Conservation (phyloP, 805 yeast genomes). For the Zygotorulaspora florentina region DNA sequence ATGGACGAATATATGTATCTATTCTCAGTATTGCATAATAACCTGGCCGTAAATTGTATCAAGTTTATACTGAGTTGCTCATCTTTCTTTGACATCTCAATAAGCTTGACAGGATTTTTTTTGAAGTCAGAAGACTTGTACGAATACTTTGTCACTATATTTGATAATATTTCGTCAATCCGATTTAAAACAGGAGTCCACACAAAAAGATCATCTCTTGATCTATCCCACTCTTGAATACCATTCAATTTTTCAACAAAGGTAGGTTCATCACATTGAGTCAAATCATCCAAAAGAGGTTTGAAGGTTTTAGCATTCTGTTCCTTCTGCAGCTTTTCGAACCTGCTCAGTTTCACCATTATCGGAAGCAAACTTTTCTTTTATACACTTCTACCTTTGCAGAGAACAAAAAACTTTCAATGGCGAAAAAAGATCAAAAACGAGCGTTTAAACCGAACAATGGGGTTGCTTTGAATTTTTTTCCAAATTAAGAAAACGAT, state of each 20-base stretch:
- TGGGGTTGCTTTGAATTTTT: too few relatives aligned
- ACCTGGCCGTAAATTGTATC: conserved; percentile 54
- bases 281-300: conserved; percentile 38
- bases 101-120: conserved; percentile 44
- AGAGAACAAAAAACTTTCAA: not conserved
- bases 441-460: too few relatives aligned
- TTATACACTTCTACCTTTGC: not conserved
- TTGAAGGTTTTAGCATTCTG: conserved; percentile 30
- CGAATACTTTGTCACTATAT: conserved; percentile 48
- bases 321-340: conserved; percentile 32
- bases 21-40: conserved; percentile 67
- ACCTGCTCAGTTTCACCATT: conserved; percentile 31
- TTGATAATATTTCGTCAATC: conserved; percentile 64
- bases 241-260: conserved; percentile 40
- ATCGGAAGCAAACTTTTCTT: not conserved
- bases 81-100: conserved; percentile 44
- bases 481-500: too few relatives aligned
- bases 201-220: conserved; percentile 63
- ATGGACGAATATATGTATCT: conserved; percentile 64
- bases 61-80: conserved; percentile 46
- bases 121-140: conserved; percentile 36
- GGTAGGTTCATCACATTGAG: conserved; percentile 36
- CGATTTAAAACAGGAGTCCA: conserved; percentile 77
- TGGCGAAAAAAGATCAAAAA: not conserved
- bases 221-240: conserved; percentile 52